Conservation (phyloP, 371 early-diverging fungal genomes). For the Mortierella sp. region DNA sequence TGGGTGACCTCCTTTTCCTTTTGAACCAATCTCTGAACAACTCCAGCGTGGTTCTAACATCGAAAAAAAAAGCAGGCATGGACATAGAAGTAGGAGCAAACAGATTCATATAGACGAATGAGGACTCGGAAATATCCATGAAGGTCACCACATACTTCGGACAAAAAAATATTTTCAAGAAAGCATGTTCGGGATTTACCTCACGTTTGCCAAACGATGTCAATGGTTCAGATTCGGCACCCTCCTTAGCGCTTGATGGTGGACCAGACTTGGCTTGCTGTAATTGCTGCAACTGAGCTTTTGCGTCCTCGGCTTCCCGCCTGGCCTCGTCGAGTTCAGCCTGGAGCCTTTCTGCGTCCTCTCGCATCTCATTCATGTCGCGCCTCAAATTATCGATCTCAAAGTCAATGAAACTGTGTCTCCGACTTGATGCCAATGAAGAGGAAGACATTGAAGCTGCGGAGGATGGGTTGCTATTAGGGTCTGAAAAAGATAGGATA, state of each 20-base stretch:
- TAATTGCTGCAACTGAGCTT: constrained; percentile 22
- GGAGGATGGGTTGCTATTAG: constrained; percentile 20
- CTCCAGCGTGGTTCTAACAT: constrained; percentile 55
- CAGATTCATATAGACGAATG: not conserved
- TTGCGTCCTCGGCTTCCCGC: constrained; percentile 47
- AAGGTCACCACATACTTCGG: not conserved
- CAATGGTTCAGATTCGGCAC: constrained; percentile 31
- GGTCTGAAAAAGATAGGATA: constrained; percentile 30
- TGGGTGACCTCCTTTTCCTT: constrained; percentile 58
- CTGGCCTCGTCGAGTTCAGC: constrained; percentile 25
- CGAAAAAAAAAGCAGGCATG: not conserved
- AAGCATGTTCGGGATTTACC: constrained; percentile 13
- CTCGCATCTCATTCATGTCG: constrained; percentile 47
- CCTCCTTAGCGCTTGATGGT: constrained; percentile 18
- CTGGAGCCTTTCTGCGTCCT: constrained; percentile 29
- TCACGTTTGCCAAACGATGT: constrained; percentile 38
- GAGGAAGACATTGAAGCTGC: constrained; percentile 40
- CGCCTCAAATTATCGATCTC: constrained; percentile 44
- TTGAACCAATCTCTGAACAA: constrained; percentile 58
- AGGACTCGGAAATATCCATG: constrained; percentile 4
- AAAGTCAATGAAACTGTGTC: constrained; percentile 53
- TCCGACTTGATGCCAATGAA: constrained; percentile 38
- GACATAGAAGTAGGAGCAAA: constrained; percentile 1
- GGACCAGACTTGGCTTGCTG: constrained; percentile 13
- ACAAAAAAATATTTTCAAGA: not conserved